Conservation (phyloP, 768 basidiomycete species). For the Pleurotus tuber-regium region DNA sequence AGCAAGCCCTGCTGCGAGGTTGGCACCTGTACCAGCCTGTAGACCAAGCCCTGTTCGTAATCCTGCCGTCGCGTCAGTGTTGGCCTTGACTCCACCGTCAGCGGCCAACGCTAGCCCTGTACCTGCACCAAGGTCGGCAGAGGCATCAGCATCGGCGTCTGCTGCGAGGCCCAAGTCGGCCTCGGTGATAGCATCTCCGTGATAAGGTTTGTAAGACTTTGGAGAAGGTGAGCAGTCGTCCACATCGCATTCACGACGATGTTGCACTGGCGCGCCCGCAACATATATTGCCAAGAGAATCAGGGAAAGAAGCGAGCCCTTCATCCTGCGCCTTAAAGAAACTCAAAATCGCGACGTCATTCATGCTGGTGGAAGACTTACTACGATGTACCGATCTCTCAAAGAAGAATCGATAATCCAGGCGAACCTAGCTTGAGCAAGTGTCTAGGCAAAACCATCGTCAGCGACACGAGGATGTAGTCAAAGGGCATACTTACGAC, state of each 20-base stretch:
- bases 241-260: too few species aligned
- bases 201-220: too few species aligned
- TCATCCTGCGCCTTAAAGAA: slow-evolving; percentile 1
- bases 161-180: not conserved
- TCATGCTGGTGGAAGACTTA: not conserved
- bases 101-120: too few species aligned
- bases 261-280: slow-evolving; percentile 3
- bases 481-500: not conserved
- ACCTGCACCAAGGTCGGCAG: too few species aligned
- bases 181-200: too few species aligned
- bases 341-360: not conserved
- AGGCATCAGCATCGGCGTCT: too few species aligned
- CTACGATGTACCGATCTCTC: slow-evolving; percentile 10
- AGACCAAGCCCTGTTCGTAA: too few species aligned
- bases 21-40: too few species aligned
- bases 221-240: not conserved
- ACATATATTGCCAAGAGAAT: slow-evolving; percentile 7
- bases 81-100: too few species aligned
- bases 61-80: too few species aligned
- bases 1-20: too few species aligned
- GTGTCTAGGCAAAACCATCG: not conserved
- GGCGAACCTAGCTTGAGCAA: not conserved
- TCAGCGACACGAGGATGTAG: not conserved
- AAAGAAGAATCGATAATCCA: slow-evolving; percentile 4
- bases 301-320: slow-evolving; percentile 7